A percentile compares a stretch with the other conserved stretches of the same genome.
Evolutionary conservation across 192 early-diverging fungal genomes (phyloP).

Genomic region (Coemansia sp.): DNA sequence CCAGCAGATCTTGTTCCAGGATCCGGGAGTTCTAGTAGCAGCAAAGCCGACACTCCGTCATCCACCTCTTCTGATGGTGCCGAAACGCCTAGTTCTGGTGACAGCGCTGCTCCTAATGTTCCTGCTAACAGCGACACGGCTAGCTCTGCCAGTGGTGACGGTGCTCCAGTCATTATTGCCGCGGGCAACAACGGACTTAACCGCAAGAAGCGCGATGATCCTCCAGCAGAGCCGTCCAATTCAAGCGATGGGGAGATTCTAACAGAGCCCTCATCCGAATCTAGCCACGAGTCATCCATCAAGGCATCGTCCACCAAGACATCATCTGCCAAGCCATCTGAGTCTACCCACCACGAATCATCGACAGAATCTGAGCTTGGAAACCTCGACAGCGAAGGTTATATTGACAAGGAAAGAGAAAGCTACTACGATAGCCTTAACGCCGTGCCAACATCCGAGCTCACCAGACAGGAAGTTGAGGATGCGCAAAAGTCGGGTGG

Average conservation of each 20-base stretch:
- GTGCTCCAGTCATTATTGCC: not conserved
- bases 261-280: not conserved
- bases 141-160: not conserved
- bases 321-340: too few species aligned
- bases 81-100: too few species aligned
- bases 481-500: slow-evolving; percentile 42
- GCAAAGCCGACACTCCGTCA: too few species aligned
- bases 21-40: too few species aligned
- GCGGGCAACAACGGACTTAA: slow-evolving; percentile 6
- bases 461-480: slow-evolving; percentile 25
- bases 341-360: not conserved
- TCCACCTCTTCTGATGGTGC: too few species aligned
- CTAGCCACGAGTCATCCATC: not conserved
- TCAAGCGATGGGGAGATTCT: not conserved
- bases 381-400: slow-evolving; percentile 1
- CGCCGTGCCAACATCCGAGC: slow-evolving; percentile 19
- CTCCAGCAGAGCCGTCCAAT: not conserved
- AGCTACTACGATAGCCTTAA: slow-evolving; percentile 1
- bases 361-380: slow-evolving; percentile 5
- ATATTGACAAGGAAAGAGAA: not conserved
- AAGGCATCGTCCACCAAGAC: not conserved
- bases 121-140: not conserved
- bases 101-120: not conserved
- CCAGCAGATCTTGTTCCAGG: too few species aligned
- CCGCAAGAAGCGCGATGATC: slow-evolving; percentile 1